Percentiles rank a stretch among this genome's conserved stretches.
phyloP scores from a whole-genome alignment of 345 rosid genomes.

The Cardamine chenopodiifolia region DNA sequence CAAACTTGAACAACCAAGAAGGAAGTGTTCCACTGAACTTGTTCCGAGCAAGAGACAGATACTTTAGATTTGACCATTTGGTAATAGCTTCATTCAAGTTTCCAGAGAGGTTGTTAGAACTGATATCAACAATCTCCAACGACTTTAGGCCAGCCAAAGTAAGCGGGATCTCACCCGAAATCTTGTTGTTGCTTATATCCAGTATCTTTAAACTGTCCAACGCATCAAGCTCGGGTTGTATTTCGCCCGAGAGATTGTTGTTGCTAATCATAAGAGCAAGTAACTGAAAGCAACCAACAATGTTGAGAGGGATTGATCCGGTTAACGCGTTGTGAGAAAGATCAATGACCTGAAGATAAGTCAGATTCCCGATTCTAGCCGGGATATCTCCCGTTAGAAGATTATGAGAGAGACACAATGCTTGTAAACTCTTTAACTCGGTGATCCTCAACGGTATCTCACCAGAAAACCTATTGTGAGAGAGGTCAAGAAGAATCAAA shows the following conservation, averaged over 20 bases:
- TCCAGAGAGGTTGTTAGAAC: conserved; percentile 84
- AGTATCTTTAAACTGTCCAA: conserved; percentile 76
- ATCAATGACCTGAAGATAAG: conserved; percentile 85
- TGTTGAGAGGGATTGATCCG: conserved; percentile 76
- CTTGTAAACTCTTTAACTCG: conserved; percentile 79
- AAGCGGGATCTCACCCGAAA: conserved; percentile 86
- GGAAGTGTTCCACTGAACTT: conserved; percentile 77
- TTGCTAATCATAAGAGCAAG: conserved; percentile 69
- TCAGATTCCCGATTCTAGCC: conserved; percentile 77
- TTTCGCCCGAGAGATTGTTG: conserved; percentile 81
- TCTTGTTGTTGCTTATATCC: conserved; percentile 74
- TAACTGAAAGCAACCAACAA: conserved; percentile 89
- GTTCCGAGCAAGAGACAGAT: conserved; percentile 77
- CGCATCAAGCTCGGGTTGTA: conserved; percentile 93
- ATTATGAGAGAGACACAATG: conserved; percentile 84
- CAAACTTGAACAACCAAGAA: conserved; percentile 74
- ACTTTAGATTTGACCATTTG: conserved; percentile 81
- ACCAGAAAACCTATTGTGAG: conserved; percentile 77
- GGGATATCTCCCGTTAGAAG: conserved; percentile 77
- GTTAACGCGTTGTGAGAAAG: conserved; percentile 74
- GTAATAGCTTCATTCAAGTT: conserved; percentile 78
- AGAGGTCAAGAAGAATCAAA: conserved; percentile 78
- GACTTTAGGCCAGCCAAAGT: conserved; percentile 88
- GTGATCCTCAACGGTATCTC: conserved; percentile 70
- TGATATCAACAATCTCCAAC: conserved; percentile 82